Conservation (phyloP, 768 basidiomycete genomes). For the Ramaria sp. region DNA sequence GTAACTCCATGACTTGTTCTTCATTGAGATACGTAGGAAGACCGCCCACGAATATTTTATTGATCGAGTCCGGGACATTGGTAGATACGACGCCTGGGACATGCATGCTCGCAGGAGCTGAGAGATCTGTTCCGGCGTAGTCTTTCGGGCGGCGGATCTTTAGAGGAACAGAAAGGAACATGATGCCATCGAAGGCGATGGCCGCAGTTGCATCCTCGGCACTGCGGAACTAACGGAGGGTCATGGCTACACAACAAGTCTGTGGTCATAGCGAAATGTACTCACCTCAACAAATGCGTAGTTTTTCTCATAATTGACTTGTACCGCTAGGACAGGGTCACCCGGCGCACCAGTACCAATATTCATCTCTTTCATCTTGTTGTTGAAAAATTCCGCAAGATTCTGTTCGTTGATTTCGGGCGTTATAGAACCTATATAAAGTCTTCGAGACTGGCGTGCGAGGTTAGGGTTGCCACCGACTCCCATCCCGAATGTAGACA, state of each 20-base stretch:
- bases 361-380: slow-evolving; percentile 88
- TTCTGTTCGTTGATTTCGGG: slow-evolving; percentile 90
- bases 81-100: slow-evolving; percentile 95
- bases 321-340: slow-evolving; percentile 86
- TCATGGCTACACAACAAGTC: slow-evolving; percentile 3
- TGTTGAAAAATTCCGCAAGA: slow-evolving; percentile 89
- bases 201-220: slow-evolving; percentile 94
- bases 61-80: slow-evolving; percentile 92
- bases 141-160: slow-evolving; percentile 98
- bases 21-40: slow-evolving; percentile 93
- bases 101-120: slow-evolving; percentile 49
- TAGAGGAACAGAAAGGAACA: slow-evolving; percentile 90
- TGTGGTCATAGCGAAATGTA: neutral
- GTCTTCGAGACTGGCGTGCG: slow-evolving; percentile 84
- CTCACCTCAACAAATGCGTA: slow-evolving; percentile 96
- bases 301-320: slow-evolving; percentile 97
- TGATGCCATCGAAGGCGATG: slow-evolving; percentile 95
- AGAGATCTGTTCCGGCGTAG: slow-evolving; percentile 67
- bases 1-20: slow-evolving; percentile 95
- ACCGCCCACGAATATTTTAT: slow-evolving; percentile 97
- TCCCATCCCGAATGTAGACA: slow-evolving; percentile 79
- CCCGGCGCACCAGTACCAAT: slow-evolving; percentile 78
- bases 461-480: slow-evolving; percentile 81
- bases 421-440: slow-evolving; percentile 96
- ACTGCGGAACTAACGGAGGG: slow-evolving; percentile 71